Evolutionary conservation across 2,329 filamentous ascomycete species (phyloP), one percentile per base, ranked within the genome.

Genomic region (Dothideomycetidae sp.): DNA sequence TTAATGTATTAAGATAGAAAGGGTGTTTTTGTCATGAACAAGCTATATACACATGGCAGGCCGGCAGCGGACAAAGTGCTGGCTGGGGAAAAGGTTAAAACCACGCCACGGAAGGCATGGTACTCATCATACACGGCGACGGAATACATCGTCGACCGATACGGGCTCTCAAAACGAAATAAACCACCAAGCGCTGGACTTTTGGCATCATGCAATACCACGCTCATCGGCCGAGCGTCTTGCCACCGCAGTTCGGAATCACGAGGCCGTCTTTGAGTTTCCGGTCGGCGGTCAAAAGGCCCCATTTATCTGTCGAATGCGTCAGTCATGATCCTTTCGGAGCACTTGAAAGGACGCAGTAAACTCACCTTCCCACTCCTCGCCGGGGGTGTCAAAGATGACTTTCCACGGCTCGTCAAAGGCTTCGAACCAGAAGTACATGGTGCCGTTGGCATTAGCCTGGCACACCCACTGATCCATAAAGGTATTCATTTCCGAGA

Each of bases 351-450:
- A n/a, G n/a, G n/a, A n/a, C n/a, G n/a, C 13, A 26, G 7, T 17
- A 13, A 12, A 37, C 36, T 38, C n/a, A 31, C 38, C 33, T 19
- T 40, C 38, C 38, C 38, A 40, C 19, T 35, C 21, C 11, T 40
- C 38, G 10, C 30, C 16, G 4, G 14, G 21, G 18, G 38, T 40
- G 19, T 40, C 31, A 29, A 13, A 40, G 3, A 10, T 40, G 39
- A 79, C 65, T 63, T 96, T 94, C 88, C 88, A 96, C 2, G 85
- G 85, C 66, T 96, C 88, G 54, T 96, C 88, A 55, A 94, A 96
- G 7, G 85, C 84, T 54, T 86, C 82, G 56, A 96, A 94, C 74
- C 88, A 96, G 54, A 94, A 94, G 57, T 93, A 96, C 47, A 92
- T 76, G 2, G 85, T 94, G 31, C 78, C 80, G 51, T 93, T 93